Evolutionary conservation across 2,329 filamentous ascomycete genomes (phyloP), one percentile per base, ranked within the genome.

Genomic region (Daldinia eschscholtzii): DNA sequence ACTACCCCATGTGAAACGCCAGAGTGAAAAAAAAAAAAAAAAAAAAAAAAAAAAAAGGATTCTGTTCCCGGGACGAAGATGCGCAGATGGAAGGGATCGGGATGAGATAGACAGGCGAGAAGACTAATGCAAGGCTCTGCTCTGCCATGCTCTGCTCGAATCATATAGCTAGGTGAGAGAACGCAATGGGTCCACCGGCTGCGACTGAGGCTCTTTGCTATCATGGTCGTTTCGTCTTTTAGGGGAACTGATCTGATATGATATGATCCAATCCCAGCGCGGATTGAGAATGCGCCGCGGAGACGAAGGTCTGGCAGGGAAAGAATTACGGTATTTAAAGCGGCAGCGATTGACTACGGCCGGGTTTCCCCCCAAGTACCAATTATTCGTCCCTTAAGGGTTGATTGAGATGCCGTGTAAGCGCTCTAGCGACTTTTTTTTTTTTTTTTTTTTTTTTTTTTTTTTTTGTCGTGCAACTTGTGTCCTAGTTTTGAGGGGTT

Each of bases 1-100:
- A 23, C 20, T 23, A 58, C 30, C 30, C 52, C 30, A 23, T 20
- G 57, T 70, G 67, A 65, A 65, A 67, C 61, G 20, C 50, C 44
- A 59, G 50, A 57, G 1, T 23, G 20, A 23, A 23, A 2, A 23
- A 23, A 23, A 23, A 23, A 44, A 23, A 23, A 23, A 23, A 44
- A n/a, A n/a, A n/a, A 23, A 23, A 2, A 23, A 23, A 23, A 2
- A 23, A 23, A 23, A 23, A 23, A 44, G 55, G 64, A 48, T 56
- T 20, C 37, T 55, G 7, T n/a, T 50, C 55, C 15, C 56, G 37
- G 48, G 30, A 33, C 46, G 46, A 35, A n/a, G 39, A 57, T 26
- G 41, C 53, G 37, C 58, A 61, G 18, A 30, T 28, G 37, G 35
- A 39, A 10, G 35, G 20, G 20, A 23, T 23, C 20, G 20, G 20